phyloP scores from a whole-genome alignment of 208 protist species.

The Trypanosoma brucei region DNA sequence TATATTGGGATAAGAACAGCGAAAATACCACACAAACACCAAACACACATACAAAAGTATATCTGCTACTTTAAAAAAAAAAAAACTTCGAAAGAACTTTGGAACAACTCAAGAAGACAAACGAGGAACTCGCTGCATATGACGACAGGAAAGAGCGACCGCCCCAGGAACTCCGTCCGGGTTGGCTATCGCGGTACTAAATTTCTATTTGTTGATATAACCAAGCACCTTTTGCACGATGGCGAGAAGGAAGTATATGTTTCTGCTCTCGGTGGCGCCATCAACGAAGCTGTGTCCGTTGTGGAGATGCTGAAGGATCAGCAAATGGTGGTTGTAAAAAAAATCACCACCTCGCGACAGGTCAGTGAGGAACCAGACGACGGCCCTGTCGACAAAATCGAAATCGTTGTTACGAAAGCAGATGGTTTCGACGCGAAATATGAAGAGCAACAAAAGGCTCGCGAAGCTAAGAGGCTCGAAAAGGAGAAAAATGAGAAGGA shows the following conservation, averaged over 20 bases:
- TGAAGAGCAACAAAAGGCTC: conserved; percentile 38
- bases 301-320: conserved; percentile 53
- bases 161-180: conserved; percentile 36
- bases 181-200: conserved; percentile 40
- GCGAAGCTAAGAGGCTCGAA: conserved; percentile 31
- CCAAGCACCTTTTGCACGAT: conserved; percentile 42
- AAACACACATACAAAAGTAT: no score
- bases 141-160: conserved; percentile 20
- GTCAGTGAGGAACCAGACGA: conserved; percentile 24
- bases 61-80: no score
- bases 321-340: conserved; percentile 45
- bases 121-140: not conserved
- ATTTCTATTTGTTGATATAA: conserved; percentile 40
- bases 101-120: not conserved
- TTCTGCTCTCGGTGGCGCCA: conserved; percentile 37
- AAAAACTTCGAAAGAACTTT: not conserved
- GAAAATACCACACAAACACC: no score
- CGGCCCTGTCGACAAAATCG: conserved; percentile 35
- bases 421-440: conserved; percentile 39
- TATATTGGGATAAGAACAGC: no score
- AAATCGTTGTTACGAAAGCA: conserved; percentile 38
- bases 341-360: conserved; percentile 39
- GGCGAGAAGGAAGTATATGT: conserved; percentile 34
- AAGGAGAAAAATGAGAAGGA: conserved; percentile 29
- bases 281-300: conserved; percentile 42